Conservation (phyloP, 495 filamentous ascomycete genomes). For the Pyrenopolyporus hunteri region DNA sequence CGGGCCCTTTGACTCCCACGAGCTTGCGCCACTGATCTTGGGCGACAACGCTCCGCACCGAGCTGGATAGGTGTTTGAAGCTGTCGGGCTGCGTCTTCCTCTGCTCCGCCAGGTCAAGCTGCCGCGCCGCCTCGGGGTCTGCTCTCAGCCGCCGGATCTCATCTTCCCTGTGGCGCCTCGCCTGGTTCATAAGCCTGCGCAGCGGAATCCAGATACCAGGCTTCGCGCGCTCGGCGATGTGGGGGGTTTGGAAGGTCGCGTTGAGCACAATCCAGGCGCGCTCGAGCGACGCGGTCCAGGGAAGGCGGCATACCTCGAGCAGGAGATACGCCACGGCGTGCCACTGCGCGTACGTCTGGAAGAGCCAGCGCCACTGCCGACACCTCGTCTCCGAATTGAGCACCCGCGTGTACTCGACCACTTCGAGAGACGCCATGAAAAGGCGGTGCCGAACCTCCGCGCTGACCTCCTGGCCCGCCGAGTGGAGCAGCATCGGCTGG, state of each 20-base stretch:
- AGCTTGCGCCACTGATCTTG: conserved; percentile 54
- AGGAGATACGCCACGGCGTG: conserved; percentile 79
- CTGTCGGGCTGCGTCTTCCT: conserved; percentile 41
- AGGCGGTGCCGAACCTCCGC: conserved; percentile 71
- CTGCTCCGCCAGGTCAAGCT: conserved; percentile 50
- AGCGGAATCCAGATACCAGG: conserved; percentile 78
- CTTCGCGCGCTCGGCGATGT: conserved; percentile 58
- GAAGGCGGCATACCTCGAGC: conserved; percentile 77
- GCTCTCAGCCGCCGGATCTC: conserved; percentile 52
- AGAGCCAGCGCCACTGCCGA: conserved; percentile 79
- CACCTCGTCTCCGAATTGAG: conserved; percentile 66
- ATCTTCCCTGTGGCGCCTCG: conserved; percentile 58
- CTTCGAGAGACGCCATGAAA: conserved; percentile 75
- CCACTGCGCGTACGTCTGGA: conserved; percentile 81
- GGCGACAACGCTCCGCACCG: conserved; percentile 44
- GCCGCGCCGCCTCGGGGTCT: conserved; percentile 48
- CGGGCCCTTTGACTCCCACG: conserved; percentile 44
- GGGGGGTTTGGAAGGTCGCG: conserved; percentile 61
- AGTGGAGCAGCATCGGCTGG: conserved; percentile 56
- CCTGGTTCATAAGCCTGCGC: conserved; percentile 72
- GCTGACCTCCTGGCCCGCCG: conserved; percentile 51
- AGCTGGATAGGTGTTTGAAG: conserved; percentile 48
- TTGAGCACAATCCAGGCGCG: conserved; percentile 82
- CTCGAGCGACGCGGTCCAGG: conserved; percentile 69
- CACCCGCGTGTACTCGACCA: conserved; percentile 73